Base-by-base conservation (phyloP, 352 stramenopile species). In the Nothophytophthora sp. region DNA sequence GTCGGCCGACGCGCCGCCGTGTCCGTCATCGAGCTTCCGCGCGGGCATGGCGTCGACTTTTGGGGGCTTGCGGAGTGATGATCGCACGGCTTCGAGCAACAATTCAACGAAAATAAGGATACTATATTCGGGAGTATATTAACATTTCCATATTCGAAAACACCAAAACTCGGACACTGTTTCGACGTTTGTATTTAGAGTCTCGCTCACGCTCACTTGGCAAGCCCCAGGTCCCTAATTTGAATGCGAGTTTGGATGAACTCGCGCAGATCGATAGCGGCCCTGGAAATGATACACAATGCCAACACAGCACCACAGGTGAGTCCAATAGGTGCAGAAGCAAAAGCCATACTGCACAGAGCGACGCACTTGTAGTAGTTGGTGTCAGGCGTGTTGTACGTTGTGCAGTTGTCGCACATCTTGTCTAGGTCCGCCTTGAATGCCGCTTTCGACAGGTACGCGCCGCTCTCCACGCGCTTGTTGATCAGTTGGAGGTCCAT, bases 361-460 rank as follows among this genome's bases (percentile, higher is more conserved):
- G n/a, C 3, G 11, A 84, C 80, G 43, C 91, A 97, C 83, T 96
- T 98, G 71, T 98, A 97, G 67, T 98, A 98, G 67, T 98, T 98
- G 54, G 91, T 98, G 15, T 88, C 87, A 43, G 85, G 77, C 12
- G 84, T 90, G 78, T 99, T 99, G 86, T 99, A 99, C 11, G 81
- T 60, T 55, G 90, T 98, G 71, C 96, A 99, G 71, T 99, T 99
- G 61, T 96, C 82, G 51, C 93, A 96, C 94, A 99, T 99, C 34
- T 90, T 86, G 52, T 97, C 80, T 40, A 99, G 67, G 50, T 99
- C 97, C 10, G 81, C 75, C 55, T 97, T 92, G 42, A 99, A 81
- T 50, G 86, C 86, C 36, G 90, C 63, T 50, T 97, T 98, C 11
- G 80, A 95, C 28, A 92, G 69, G 72, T 99, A 99, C 41, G 70